Conservation (phyloP, 2,329 filamentous ascomycete species). For the Arthrobotrys sinensis region DNA sequence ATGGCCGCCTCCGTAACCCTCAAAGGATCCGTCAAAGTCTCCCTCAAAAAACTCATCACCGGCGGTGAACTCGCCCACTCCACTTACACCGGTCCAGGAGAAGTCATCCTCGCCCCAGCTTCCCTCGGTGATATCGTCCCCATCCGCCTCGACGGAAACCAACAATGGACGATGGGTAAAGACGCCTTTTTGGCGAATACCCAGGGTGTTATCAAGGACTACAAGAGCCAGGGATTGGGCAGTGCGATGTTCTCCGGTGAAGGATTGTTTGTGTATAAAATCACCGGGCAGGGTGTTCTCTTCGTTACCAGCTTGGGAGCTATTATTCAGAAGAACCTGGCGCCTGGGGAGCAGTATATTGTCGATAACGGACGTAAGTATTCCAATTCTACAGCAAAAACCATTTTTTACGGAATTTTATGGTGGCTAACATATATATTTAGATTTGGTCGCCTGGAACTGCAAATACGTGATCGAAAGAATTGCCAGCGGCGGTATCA, state of each 20-base stretch:
- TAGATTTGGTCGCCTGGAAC: conserved; percentile 92
- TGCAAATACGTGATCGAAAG: conserved; percentile 93
- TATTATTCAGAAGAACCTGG: conserved; percentile 90
- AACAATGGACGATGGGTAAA: conserved; percentile 86
- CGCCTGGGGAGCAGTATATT: conserved; percentile 85
- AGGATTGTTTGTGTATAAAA: conserved; percentile 90
- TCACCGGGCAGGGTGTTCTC: conserved; percentile 82
- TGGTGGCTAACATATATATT: conserved; percentile 20
- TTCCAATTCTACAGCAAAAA: background rate
- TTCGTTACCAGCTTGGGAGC: conserved; percentile 96
- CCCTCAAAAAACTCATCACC: conserved; percentile 88
- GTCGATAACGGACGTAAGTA: conserved; percentile 82
- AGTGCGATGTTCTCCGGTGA: conserved; percentile 97
- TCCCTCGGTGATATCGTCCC: conserved; percentile 88
- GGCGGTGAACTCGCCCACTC: conserved; percentile 85
- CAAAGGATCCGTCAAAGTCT: conserved; percentile 86
- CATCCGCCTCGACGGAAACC: conserved; percentile 79
- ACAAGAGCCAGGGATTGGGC: conserved; percentile 85
- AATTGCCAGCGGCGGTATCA: conserved; percentile 88
- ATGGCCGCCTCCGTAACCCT: conserved; percentile 92
- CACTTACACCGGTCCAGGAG: conserved; percentile 88
- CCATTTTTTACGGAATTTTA: background rate
- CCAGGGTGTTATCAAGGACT: conserved; percentile 87
- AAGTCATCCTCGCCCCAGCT: conserved; percentile 85
- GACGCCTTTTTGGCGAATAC: conserved; percentile 90